These are phyloP conservation scores for Chaetomium fimeti DNA, from an alignment of 495 filamentous ascomycete genomes.

Conservation along the genomic window DNA sequence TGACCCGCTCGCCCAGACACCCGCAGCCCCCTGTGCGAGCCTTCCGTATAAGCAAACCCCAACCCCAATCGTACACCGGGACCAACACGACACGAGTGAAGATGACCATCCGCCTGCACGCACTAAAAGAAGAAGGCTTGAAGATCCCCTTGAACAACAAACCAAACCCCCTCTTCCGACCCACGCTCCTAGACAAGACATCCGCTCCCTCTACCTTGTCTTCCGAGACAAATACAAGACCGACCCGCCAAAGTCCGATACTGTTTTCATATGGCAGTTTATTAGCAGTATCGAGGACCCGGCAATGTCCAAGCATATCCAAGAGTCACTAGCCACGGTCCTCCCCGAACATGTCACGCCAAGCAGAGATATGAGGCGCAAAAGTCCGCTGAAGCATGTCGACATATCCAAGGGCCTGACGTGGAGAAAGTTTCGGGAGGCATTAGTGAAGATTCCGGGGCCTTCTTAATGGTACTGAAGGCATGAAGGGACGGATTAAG, in stretches of 20 bases:
- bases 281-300: conserved; percentile 25
- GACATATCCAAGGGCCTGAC: conserved; percentile 24
- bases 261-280: conserved; percentile 31
- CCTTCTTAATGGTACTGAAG: not conserved
- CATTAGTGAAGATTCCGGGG: conserved; percentile 15
- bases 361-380: conserved; percentile 8
- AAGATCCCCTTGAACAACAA: not conserved
- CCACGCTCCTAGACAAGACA: conserved; percentile 11
- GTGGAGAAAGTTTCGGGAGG: conserved; percentile 28
- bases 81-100: not conserved
- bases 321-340: conserved; percentile 22
- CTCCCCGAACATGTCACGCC: conserved; percentile 22
- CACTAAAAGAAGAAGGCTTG: conserved; percentile 9
- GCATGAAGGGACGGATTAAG: too few relatives aligned
- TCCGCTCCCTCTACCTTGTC: conserved; percentile 23
- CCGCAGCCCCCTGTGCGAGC: not conserved
- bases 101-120: not conserved
- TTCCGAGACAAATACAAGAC: conserved; percentile 26
- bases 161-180: conserved; percentile 1
- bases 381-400: conserved; percentile 14
- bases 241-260: conserved; percentile 27
- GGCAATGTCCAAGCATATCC: conserved; percentile 28
- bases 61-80: not conserved
- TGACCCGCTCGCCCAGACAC: not conserved
- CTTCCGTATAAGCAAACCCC: not conserved